Conservation (phyloP, 2,329 filamentous ascomycete genomes). For the Fusarium azukiicola region DNA sequence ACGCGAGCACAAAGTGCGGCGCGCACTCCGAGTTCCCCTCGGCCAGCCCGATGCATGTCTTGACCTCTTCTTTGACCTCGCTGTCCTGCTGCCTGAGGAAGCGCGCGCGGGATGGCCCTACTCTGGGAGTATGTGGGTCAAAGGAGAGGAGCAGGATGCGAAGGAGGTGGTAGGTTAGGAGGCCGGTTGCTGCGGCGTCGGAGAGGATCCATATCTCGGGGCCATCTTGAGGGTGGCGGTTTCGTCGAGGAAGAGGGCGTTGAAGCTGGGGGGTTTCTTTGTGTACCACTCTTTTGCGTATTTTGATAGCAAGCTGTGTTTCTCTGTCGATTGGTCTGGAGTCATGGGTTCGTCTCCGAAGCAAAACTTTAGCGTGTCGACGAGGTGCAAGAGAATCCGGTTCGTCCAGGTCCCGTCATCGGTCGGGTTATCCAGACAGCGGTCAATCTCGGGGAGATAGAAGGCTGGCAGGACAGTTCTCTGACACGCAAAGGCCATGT, state of each 20-base stretch:
- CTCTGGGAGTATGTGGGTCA: background rate
- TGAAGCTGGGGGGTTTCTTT: conserved; percentile 47
- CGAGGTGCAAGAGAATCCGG: background rate
- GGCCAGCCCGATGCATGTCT: background rate
- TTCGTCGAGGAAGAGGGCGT: conserved; percentile 30
- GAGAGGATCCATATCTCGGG: conserved; percentile 8
- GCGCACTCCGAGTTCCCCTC: conserved; percentile 5
- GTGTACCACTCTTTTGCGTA: conserved; percentile 46
- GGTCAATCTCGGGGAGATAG: conserved; percentile 5
- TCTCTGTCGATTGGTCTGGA: background rate
- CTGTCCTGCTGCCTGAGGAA: background rate
- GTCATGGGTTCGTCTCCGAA: background rate
- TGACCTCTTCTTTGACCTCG: background rate
- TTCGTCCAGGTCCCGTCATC: background rate
- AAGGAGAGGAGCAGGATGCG: conserved; percentile 6
- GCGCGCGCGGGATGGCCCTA: background rate
- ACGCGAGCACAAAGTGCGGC: conserved; percentile 29
- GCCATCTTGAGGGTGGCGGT: background rate
- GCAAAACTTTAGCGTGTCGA: background rate
- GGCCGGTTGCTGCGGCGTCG: background rate
- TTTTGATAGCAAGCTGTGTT: background rate
- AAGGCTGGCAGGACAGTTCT: background rate
- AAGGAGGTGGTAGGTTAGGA: background rate
- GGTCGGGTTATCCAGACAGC: background rate
- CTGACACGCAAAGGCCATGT: conserved; percentile 9